Conservation (phyloP, 2,329 filamentous ascomycete species). For the Aspergillus novoparasiticus region DNA sequence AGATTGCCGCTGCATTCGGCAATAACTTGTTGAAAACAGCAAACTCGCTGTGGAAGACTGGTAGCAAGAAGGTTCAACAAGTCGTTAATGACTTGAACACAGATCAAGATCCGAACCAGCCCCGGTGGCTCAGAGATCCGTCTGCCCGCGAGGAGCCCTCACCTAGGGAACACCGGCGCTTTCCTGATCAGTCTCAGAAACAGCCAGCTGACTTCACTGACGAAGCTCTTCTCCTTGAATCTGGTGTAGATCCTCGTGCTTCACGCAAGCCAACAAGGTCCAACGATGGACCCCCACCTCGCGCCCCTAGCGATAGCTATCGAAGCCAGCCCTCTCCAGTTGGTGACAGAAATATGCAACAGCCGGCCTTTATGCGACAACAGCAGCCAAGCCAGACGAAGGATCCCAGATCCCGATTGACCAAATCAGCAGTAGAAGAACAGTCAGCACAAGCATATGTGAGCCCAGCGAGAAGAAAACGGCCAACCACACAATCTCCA, state of each 20-base stretch:
- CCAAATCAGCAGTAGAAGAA: slow-evolving; percentile 73
- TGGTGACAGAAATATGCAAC: slow-evolving; percentile 28
- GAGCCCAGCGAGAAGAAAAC: slow-evolving; percentile 78
- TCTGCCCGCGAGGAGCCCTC: slow-evolving; percentile 33
- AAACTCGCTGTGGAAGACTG: slow-evolving; percentile 91
- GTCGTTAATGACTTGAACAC: slow-evolving; percentile 82
- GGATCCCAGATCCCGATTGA: slow-evolving; percentile 65
- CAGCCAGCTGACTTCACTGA: slow-evolving; percentile 55
- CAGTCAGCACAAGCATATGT: slow-evolving; percentile 82
- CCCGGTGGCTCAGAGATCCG: slow-evolving; percentile 91
- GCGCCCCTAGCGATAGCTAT: slow-evolving; percentile 21
- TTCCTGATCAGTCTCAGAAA: slow-evolving; percentile 18
- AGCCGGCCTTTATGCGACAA: slow-evolving; percentile 60
- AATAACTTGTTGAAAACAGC: slow-evolving; percentile 88
- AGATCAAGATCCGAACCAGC: slow-evolving; percentile 75
- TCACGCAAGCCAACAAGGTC: slow-evolving; percentile 30
- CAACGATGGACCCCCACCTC: slow-evolving; percentile 24
- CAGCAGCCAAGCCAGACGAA: slow-evolving; percentile 38
- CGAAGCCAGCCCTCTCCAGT: slow-evolving; percentile 26
- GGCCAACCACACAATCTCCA: slow-evolving; percentile 52
- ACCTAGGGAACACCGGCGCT: slow-evolving; percentile 25
- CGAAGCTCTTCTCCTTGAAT: slow-evolving; percentile 51
- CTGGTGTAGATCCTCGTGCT: slow-evolving; percentile 28
- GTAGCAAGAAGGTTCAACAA: slow-evolving; percentile 89
- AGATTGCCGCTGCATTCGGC: slow-evolving; percentile 79